Evolutionary conservation across 1,139 yeast species (phyloP).

Genomic region (Suhomyces atakaporum): DNA sequence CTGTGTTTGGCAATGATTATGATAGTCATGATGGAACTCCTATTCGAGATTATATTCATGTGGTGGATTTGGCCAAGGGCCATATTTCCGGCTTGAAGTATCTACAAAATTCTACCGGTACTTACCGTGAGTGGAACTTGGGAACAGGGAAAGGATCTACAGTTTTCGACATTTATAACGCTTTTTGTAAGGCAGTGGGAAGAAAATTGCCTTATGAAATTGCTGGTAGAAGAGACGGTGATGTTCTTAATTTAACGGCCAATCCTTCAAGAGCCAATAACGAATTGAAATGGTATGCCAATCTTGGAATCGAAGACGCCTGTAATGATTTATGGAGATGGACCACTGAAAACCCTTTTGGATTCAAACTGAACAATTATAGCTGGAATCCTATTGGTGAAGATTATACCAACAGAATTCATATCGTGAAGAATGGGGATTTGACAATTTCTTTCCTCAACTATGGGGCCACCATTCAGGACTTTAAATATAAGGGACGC

Average conservation of each 20-base stretch:
- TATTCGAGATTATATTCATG: slow-evolving; percentile 80
- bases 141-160: slow-evolving; percentile 83
- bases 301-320: slow-evolving; percentile 59
- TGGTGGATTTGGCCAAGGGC: slow-evolving; percentile 79
- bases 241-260: slow-evolving; percentile 75
- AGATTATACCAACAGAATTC: slow-evolving; percentile 39
- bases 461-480: slow-evolving; percentile 55
- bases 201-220: slow-evolving; percentile 65
- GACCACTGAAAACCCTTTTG: slow-evolving; percentile 70
- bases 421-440: slow-evolving; percentile 35
- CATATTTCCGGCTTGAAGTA: slow-evolving; percentile 72
- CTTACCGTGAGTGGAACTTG: slow-evolving; percentile 77
- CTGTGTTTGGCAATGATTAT: slow-evolving; percentile 69
- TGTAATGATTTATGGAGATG: slow-evolving; percentile 79
- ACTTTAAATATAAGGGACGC: slow-evolving; percentile 36
- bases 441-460: slow-evolving; percentile 50
- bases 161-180: slow-evolving; percentile 68
- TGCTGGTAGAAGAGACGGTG: slow-evolving; percentile 73
- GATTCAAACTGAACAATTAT: slow-evolving; percentile 49
- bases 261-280: slow-evolving; percentile 64
- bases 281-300: slow-evolving; percentile 69
- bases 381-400: slow-evolving; percentile 30
- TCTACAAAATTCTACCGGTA: slow-evolving; percentile 43
- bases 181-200: slow-evolving; percentile 72
- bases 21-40: slow-evolving; percentile 78